A percentile compares a stretch with the other conserved stretches of the same genome.
Conservation (phyloP, 2,329 filamentous ascomycete species). For the Ascocoryne sarcoides region DNA sequence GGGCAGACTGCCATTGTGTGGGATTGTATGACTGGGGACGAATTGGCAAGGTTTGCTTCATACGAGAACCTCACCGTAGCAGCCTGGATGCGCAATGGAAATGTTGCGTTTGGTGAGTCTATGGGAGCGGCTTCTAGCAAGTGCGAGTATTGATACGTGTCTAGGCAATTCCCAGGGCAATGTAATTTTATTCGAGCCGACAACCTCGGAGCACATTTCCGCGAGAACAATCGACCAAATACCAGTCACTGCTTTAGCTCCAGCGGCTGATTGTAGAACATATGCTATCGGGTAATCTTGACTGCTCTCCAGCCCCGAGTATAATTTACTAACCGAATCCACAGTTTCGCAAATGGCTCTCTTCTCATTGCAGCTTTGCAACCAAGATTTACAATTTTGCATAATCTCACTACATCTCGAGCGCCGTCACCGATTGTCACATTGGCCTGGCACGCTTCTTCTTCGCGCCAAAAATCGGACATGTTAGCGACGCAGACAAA, state of each 20-base stretch:
- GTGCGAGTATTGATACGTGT: conserved; percentile 10
- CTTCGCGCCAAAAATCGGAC: conserved; percentile 90
- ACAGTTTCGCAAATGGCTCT: conserved; percentile 88
- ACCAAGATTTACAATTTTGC: conserved; percentile 86
- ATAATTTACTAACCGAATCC: conserved; percentile 13
- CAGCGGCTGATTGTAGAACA: conserved; percentile 80
- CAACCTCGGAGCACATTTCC: conserved; percentile 86
- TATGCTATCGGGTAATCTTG: conserved; percentile 79
- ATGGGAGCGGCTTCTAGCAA: background rate
- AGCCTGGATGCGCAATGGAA: conserved; percentile 94
- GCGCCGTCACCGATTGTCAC: conserved; percentile 80
- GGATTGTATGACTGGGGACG: conserved; percentile 87
- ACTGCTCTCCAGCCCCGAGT: background rate
- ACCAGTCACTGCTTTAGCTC: conserved; percentile 86
- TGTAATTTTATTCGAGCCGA: conserved; percentile 88
- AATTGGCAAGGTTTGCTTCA: conserved; percentile 84
- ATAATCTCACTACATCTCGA: conserved; percentile 79
- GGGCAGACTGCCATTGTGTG: conserved; percentile 91
- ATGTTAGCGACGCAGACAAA: conserved; percentile 92
- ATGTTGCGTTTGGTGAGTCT: conserved; percentile 83
- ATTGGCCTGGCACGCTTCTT: conserved; percentile 92
- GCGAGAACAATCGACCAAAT: conserved; percentile 85
- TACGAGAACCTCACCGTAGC: conserved; percentile 81
- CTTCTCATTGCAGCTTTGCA: conserved; percentile 83
- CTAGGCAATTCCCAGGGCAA: conserved; percentile 86